phyloP scores from a whole-genome alignment of 148 eudicot species.

The Nyssa sinensis region DNA sequence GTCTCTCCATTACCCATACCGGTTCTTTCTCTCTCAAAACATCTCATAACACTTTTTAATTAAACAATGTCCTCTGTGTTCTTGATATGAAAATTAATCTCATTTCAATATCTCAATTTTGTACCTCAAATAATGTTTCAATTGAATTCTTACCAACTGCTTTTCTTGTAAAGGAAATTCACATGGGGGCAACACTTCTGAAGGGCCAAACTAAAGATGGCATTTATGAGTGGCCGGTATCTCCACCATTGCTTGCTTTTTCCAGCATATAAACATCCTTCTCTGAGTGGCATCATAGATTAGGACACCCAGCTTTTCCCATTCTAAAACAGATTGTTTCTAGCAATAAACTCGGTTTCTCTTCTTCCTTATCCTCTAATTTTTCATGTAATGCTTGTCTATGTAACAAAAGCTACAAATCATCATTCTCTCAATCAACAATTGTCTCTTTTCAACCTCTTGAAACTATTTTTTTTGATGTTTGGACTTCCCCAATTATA shows the following conservation, averaged over 20 bases:
- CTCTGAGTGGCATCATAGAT: constrained; percentile 7
- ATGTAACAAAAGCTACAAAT: too few relatives aligned
- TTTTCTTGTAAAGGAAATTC: constrained; percentile 3
- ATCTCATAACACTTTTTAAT: background rate
- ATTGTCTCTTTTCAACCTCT: constrained; percentile 5
- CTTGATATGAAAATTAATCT: background rate
- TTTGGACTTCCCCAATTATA: too few relatives aligned
- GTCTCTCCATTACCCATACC: constrained; percentile 14
- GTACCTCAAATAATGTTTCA: background rate
- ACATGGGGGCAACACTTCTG: background rate
- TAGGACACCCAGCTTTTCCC: constrained; percentile 16
- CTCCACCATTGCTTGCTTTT: background rate
- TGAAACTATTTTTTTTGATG: constrained; percentile 11
- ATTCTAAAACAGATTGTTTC: background rate
- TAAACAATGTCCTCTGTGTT: too few relatives aligned
- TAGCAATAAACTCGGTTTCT: too few relatives aligned
- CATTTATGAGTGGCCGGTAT: background rate
- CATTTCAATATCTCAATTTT: constrained; percentile 15
- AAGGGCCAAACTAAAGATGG: background rate
- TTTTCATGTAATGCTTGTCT: constrained; percentile 12
- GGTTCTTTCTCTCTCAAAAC: background rate
- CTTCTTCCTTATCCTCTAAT: too few relatives aligned
- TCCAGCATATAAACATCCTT: background rate
- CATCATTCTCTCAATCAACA: constrained; percentile 17
- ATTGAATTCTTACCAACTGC: background rate